Percentiles rank a stretch among this genome's conserved stretches.
phyloP scores from a whole-genome alignment of 1,139 yeast genomes.

The Debaryomyces subglobosus region DNA sequence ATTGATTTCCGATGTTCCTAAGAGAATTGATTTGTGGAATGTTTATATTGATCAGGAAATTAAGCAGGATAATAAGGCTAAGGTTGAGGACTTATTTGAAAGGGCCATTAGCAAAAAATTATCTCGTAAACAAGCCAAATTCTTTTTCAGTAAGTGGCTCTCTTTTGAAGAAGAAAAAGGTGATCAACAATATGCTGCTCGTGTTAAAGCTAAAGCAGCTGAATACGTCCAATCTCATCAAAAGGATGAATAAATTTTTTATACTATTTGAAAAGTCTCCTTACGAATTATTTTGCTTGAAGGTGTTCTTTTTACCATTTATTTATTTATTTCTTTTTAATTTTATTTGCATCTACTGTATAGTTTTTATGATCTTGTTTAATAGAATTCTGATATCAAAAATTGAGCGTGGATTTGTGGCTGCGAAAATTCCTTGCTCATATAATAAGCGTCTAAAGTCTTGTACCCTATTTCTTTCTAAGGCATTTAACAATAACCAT shows the following conservation, averaged over 20 bases:
- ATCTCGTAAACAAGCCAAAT: slow-evolving; percentile 90
- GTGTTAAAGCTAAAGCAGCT: slow-evolving; percentile 89
- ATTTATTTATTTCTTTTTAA: slow-evolving; percentile 4
- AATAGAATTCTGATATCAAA: slow-evolving; percentile 10
- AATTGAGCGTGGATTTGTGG: slow-evolving; percentile 10
- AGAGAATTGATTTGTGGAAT: slow-evolving; percentile 92
- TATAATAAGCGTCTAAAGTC: slow-evolving; percentile 3
- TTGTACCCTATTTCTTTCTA: background rate
- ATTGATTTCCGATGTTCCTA: slow-evolving; percentile 84
- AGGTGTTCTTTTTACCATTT: background rate
- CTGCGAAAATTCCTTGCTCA: slow-evolving; percentile 10
- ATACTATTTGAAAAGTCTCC: slow-evolving; percentile 1
- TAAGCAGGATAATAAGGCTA: slow-evolving; percentile 58
- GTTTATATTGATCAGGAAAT: slow-evolving; percentile 93
- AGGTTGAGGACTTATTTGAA: slow-evolving; percentile 79
- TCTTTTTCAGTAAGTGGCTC: slow-evolving; percentile 93
- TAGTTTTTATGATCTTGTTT: slow-evolving; percentile 8
- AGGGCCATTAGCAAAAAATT: slow-evolving; percentile 71
- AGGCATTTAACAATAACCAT: slow-evolving; percentile 1
- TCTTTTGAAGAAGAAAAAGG: slow-evolving; percentile 70
- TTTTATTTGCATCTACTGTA: slow-evolving; percentile 5
- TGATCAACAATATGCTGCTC: slow-evolving; percentile 73
- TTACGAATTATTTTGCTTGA: background rate
- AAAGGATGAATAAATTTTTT: slow-evolving; percentile 14
- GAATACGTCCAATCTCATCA: slow-evolving; percentile 56